Base-by-base conservation (phyloP, 352 stramenopile species). In the Globisporangium carolinianum region DNA sequence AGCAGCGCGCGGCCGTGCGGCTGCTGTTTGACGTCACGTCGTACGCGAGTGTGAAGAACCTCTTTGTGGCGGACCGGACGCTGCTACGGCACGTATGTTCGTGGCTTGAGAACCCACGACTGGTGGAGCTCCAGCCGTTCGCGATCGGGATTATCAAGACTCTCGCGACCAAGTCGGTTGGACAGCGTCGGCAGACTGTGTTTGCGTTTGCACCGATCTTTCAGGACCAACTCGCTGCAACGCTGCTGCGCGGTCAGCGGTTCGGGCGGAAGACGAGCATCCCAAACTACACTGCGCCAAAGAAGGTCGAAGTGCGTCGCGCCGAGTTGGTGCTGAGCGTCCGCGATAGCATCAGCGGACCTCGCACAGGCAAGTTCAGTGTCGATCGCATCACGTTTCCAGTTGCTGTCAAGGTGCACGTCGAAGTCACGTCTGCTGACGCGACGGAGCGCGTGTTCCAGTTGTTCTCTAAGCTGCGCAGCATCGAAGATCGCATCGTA, bases 151-250 rank as follows among this genome's bases (percentile, higher is more conserved):
- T 57, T 15, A 36, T 63, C 18, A 63, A 63, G n/a, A 66, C 62
- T 5, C 45, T 66, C 37, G 55, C 41, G 15, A 66, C 55, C 4
- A 66, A 66, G 14, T 62, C 60, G 2, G 6, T 51, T 6, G 18
- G 43, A 2, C 47, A 58, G 36, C 51, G 47, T 3, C 54, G 50
- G 1, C 54, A 63, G 46, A 63, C 42, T 18, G 14, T 66, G 1
- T 66, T 66, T 10, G n/a, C 18, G 36, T 76, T 76, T 47, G 51
- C 45, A 2, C 63, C 63, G 11, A 76, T 46, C 39, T 52, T 67
- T 9, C 67, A 76, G 14, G 60, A 71, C 17, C 69, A 76, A 15
- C 66, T 76, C 17, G 63, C 69, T n/a, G 63, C 62, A 4, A 66
- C 58, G 46, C 47, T 76, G 7, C 70, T 74, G 53, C 60, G 65